These are phyloP conservation scores for Aspergillus costaricaensis DNA, from an alignment of 2,329 filamentous ascomycete species.

Conservation along the genomic window DNA sequence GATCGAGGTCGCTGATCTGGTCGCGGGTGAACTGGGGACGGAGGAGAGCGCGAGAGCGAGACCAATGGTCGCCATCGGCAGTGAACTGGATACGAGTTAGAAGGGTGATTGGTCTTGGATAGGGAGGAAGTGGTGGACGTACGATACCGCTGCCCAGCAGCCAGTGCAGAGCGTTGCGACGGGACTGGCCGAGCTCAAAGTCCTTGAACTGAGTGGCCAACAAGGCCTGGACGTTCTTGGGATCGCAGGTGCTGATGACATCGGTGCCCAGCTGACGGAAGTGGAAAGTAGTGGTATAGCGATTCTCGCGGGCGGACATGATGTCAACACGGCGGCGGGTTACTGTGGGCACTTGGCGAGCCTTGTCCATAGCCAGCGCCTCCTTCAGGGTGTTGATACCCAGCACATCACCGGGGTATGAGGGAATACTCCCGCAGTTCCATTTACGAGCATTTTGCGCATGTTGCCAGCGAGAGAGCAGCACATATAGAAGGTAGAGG, in stretches of 20 bases:
- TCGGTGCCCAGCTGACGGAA: constrained; percentile 28
- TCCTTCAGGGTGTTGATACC: constrained; percentile 29
- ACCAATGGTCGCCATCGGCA: constrained; percentile 77
- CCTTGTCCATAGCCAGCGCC: constrained; percentile 27
- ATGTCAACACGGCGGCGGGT: constrained; percentile 21
- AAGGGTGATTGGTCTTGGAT: neutral
- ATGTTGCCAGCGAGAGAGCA: constrained; percentile 28
- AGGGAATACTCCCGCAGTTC: constrained; percentile 27
- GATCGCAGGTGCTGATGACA: constrained; percentile 36
- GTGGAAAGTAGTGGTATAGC: constrained; percentile 29
- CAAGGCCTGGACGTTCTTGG: constrained; percentile 76
- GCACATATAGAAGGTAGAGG: constrained; percentile 26
- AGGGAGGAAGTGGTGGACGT: constrained; percentile 16
- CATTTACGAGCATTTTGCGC: constrained; percentile 28
- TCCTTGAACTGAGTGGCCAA: constrained; percentile 80
- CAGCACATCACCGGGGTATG: constrained; percentile 31
- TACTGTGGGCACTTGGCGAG: constrained; percentile 25
- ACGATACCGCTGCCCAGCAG: constrained; percentile 50
- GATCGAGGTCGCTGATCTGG: constrained; percentile 76
- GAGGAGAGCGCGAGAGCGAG: constrained; percentile 75
- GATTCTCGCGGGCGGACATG: constrained; percentile 27
- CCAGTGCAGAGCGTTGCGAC: constrained; percentile 62
- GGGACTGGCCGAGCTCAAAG: constrained; percentile 75
- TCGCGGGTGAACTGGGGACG: constrained; percentile 85
- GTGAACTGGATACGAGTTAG: constrained; percentile 47